Evolutionary conservation across 2,329 filamentous ascomycete genomes (phyloP), one percentile per base, ranked within the genome.

Genomic region (Fusarium sp.): DNA sequence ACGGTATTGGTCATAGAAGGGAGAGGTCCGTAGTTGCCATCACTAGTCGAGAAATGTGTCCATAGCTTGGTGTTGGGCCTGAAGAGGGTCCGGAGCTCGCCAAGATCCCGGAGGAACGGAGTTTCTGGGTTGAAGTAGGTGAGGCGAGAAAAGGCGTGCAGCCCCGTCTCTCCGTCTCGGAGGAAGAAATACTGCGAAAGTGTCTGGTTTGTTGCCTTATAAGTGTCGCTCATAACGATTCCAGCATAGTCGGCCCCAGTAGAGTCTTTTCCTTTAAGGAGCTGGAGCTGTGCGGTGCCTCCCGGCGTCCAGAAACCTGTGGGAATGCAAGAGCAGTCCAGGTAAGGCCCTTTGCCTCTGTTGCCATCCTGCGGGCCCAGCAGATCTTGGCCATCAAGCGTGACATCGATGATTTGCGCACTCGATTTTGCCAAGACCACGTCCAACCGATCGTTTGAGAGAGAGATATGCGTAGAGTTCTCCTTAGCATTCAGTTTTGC

Each of bases 101-200:
- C 88, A 6, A 91, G 77, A 56, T 89, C 89, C 4, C 89, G 83
- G 22, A 90, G 79, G 64, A 87, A 87, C 0, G 88, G 89, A 0
- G 81, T 86, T 0, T 85, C 86, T 37, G 85, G 82, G 73, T 90
- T 91, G 79, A 89, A 83, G 73, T 92, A 92, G 1, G 86, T 84
- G 3, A 90, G 77, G 5, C 89, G 87, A 60, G 85, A 88, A 78
- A 91, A 92, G 0, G 86, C 86, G 72, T 91, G 89, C 18, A 91
- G 77, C 0, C 89, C 90, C 0, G 89, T 91, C 75, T 92, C 89
- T 6, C 86, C 87, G 34, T 90, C 89, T 3, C 87, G 82, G 1
- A 92, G 81, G 72, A 92, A 92, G 86, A 88, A 91, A 78, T 91
- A 92, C 72, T 91, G 89, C 64, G 91, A 87, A 5, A 92, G 81